These are phyloP conservation scores for Halenospora varia DNA, from an alignment of 495 filamentous ascomycete species.

Conservation along the genomic window DNA sequence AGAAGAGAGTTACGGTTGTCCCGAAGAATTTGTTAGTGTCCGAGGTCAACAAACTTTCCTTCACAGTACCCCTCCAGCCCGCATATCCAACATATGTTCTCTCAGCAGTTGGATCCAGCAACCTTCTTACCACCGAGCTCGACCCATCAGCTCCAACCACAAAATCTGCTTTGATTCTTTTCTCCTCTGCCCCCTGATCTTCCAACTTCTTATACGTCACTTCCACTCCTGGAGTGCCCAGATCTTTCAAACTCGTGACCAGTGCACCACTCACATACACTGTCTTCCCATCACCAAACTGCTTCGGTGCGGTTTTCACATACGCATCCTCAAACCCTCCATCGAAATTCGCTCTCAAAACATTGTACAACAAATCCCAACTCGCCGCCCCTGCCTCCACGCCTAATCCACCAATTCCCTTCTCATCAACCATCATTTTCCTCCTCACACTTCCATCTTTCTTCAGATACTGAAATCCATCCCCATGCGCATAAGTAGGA, in stretches of 20 bases:
- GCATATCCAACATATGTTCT: conserved; percentile 51
- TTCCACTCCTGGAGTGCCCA: conserved; percentile 33
- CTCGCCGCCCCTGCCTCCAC: conserved; percentile 41
- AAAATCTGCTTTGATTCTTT: conserved; percentile 37
- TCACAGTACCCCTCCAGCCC: conserved; percentile 48
- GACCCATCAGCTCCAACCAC: conserved; percentile 52
- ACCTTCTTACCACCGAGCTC: conserved; percentile 43
- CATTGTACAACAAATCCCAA: conserved; percentile 51
- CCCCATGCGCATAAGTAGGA: conserved; percentile 32
- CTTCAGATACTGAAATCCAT: conserved; percentile 7
- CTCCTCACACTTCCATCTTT: conserved; percentile 10
- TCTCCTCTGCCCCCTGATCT: neutral
- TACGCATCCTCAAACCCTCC: conserved; percentile 36
- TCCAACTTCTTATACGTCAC: conserved; percentile 16
- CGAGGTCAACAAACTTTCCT: conserved; percentile 32
- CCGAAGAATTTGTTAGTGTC: conserved; percentile 26
- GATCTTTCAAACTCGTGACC: conserved; percentile 39
- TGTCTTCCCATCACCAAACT: conserved; percentile 33
- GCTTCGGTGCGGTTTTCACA: conserved; percentile 33
- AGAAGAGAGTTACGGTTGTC: neutral
- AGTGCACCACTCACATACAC: conserved; percentile 41
- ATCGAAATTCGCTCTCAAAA: conserved; percentile 53
- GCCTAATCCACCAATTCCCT: conserved; percentile 34
- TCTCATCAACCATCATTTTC: conserved; percentile 41
- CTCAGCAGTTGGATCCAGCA: conserved; percentile 38